Percentiles rank a stretch among this genome's conserved stretches.
Conservation (phyloP, 176 grass and related monocot species). For the Otatea glauca region DNA sequence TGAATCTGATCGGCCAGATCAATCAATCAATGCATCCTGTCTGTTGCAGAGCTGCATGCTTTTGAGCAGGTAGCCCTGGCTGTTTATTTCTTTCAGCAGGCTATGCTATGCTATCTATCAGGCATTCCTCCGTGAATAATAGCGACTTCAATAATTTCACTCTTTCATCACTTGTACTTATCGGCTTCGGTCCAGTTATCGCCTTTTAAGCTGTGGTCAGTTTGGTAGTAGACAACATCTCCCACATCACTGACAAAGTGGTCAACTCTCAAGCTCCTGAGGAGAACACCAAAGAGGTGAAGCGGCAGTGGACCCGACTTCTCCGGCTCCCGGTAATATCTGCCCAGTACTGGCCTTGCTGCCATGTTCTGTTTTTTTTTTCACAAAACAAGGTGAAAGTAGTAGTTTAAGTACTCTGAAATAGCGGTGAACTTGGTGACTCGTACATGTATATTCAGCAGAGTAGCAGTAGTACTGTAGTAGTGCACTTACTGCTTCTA, state of each 20-base stretch:
- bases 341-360: conserved; percentile 72
- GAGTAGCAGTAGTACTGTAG: no score
- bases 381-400: not conserved
- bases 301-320: conserved; percentile 74
- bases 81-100: conserved; percentile 32
- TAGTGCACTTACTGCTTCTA: conserved; percentile 70
- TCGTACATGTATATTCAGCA: no score
- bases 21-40: conserved; percentile 11
- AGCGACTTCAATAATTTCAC: not conserved
- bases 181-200: not conserved
- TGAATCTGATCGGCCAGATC: not conserved
- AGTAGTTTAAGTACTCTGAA: no score
- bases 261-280: conserved; percentile 78
- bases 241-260: conserved; percentile 89
- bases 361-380: conserved; percentile 60
- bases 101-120: not conserved
- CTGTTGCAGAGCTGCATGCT: conserved; percentile 6
- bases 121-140: conserved; percentile 5
- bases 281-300: conserved; percentile 60
- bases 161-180: conserved; percentile 30
- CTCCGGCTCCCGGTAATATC: conserved; percentile 77
- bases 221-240: conserved; percentile 84
- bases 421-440: no score
- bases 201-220: conserved; percentile 45
- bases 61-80: not conserved